Evolutionary conservation across 352 stramenopile genomes (phyloP).

Genomic region (Globisporangium takayamanum): DNA sequence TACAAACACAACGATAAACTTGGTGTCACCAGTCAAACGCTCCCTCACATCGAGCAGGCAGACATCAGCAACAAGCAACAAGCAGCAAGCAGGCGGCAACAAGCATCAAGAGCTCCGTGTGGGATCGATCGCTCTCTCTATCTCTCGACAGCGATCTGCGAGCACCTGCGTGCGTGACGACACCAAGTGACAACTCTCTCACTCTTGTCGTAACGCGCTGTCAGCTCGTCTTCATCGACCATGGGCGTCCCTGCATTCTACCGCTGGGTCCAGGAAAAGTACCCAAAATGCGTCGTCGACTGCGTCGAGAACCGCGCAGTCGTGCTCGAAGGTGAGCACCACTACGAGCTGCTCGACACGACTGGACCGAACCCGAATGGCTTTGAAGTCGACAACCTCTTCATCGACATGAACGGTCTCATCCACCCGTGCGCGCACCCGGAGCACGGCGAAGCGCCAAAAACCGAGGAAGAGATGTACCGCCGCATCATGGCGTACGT

Average conservation of each 20-base stretch:
- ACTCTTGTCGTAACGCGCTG: too few species aligned
- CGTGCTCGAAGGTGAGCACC: constrained; percentile 72
- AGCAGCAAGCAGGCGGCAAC: too few species aligned
- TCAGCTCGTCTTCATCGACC: background rate
- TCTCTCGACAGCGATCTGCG: too few species aligned
- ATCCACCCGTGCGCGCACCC: constrained; percentile 99
- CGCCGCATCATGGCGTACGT: constrained; percentile 95
- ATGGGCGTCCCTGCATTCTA: constrained; percentile 99
- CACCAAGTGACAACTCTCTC: too few species aligned
- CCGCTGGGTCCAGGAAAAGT: constrained; percentile 98
- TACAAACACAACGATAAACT: too few species aligned
- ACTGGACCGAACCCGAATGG: constrained; percentile 90
- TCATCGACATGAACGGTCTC: constrained; percentile 99
- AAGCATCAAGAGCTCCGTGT: too few species aligned
- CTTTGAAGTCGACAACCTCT: constrained; percentile 98
- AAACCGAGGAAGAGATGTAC: constrained; percentile 98
- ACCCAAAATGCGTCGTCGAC: constrained; percentile 97
- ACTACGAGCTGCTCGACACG: constrained; percentile 76
- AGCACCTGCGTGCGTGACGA: too few species aligned
- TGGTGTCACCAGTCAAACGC: too few species aligned
- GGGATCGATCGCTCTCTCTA: too few species aligned
- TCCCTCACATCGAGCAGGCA: too few species aligned
- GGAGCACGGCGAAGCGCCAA: constrained; percentile 87
- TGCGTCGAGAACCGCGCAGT: constrained; percentile 64
- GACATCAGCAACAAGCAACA: too few species aligned